Evolutionary conservation across 495 filamentous ascomycete species (phyloP).

Genomic region (Tuber brumale): DNA sequence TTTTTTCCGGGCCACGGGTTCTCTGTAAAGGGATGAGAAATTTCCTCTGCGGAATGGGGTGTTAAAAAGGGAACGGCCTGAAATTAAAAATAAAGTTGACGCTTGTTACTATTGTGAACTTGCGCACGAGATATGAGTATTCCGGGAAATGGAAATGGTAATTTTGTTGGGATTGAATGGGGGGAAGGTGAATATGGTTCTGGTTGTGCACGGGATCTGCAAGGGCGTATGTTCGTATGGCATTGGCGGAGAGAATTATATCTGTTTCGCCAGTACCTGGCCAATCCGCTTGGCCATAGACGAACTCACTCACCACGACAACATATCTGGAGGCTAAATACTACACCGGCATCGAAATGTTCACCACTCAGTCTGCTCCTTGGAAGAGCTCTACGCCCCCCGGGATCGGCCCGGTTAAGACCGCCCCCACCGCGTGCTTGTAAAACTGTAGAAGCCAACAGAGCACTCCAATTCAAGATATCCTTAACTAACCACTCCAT

Average conservation of each 20-base stretch:
- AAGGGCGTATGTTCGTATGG: neutral
- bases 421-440: neutral
- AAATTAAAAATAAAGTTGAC: neutral
- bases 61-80: neutral
- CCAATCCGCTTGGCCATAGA: neutral
- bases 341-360: neutral
- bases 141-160: neutral
- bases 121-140: neutral
- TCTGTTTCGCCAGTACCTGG: neutral
- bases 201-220: neutral
- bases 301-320: neutral
- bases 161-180: neutral
- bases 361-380: neutral
- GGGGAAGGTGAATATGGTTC: neutral
- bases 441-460: neutral
- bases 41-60: neutral
- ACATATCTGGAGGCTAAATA: neutral
- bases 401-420: neutral
- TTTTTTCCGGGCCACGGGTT: constrained; percentile 3
- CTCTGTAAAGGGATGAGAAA: neutral
- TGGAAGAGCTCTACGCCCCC: neutral
- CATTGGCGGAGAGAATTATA: neutral
- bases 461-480: neutral
- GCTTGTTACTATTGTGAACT: neutral
- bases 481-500: neutral